Conservation (phyloP, 108 stramenopile species). For the Cylindrotheca fusiformis region DNA sequence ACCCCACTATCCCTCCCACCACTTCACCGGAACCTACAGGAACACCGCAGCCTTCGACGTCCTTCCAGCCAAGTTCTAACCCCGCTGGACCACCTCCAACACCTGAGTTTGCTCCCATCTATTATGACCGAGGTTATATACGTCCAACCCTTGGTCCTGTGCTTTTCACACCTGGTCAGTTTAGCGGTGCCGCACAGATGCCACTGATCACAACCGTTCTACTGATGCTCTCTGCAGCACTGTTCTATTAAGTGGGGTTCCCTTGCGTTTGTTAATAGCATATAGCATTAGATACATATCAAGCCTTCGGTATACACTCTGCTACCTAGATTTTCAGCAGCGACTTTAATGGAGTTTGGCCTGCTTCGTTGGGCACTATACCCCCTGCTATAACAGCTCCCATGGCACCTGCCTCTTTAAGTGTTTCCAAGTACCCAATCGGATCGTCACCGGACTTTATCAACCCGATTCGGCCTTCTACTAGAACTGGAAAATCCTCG, state of each 20-base stretch:
- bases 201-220: background rate
- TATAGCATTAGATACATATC: too few species aligned
- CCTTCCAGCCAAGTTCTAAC: background rate
- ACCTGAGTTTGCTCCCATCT: background rate
- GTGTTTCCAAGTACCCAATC: conserved; percentile 47
- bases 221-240: background rate
- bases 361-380: conserved; percentile 35
- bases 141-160: background rate
- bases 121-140: background rate
- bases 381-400: conserved; percentile 80
- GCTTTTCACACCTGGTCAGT: background rate
- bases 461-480: conserved; percentile 77
- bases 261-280: too few species aligned
- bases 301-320: too few species aligned
- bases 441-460: conserved; percentile 31
- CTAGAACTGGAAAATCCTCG: conserved; percentile 54
- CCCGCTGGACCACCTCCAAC: background rate
- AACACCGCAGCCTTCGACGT: conserved; percentile 18
- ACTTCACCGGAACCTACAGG: conserved; percentile 32
- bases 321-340: too few species aligned
- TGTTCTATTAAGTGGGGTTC: too few species aligned
- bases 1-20: conserved; percentile 29
- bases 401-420: conserved; percentile 66
- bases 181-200: background rate
- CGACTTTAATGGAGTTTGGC: background rate